Evolutionary conservation across 345 rosid genomes (phyloP).

Genomic region (Lumnitzera littorea): DNA sequence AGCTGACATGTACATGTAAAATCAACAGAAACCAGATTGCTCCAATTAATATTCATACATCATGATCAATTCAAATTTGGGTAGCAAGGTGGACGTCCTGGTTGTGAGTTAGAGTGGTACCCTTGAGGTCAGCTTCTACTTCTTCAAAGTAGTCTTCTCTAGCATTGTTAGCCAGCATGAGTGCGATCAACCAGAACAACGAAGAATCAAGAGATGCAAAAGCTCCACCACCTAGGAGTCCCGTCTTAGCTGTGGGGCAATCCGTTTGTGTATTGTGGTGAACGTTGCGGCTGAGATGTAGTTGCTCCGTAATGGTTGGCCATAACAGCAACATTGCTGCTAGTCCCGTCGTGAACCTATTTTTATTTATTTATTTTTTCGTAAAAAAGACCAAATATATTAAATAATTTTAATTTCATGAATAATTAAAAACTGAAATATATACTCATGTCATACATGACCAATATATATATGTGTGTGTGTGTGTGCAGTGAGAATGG

Average conservation of each 20-base stretch:
- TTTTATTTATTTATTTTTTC: too few species aligned
- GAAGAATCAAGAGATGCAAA: constrained; percentile 70
- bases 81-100: too few species aligned
- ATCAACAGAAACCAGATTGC: too few species aligned
- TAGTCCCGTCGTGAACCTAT: constrained; percentile 54
- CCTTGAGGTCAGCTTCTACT: constrained; percentile 16
- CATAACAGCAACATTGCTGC: constrained; percentile 50
- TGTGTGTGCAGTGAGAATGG: too few species aligned
- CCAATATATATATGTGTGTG: too few species aligned
- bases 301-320: constrained; percentile 75
- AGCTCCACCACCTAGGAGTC: constrained; percentile 79
- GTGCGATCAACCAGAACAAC: constrained; percentile 71
- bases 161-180: constrained; percentile 73
- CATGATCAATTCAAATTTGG: too few species aligned
- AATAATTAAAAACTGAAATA: too few species aligned
- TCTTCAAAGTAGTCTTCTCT: constrained; percentile 81
- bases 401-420: background rate
- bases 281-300: constrained; percentile 53
- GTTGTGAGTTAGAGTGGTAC: too few species aligned
- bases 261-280: constrained; percentile 35
- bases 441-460: too few species aligned
- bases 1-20: too few species aligned
- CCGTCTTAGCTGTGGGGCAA: constrained; percentile 85
- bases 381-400: background rate
- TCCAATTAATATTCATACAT: too few species aligned